phyloP scores from a whole-genome alignment of 805 yeast species.

The Metschnikowia continentalis region DNA sequence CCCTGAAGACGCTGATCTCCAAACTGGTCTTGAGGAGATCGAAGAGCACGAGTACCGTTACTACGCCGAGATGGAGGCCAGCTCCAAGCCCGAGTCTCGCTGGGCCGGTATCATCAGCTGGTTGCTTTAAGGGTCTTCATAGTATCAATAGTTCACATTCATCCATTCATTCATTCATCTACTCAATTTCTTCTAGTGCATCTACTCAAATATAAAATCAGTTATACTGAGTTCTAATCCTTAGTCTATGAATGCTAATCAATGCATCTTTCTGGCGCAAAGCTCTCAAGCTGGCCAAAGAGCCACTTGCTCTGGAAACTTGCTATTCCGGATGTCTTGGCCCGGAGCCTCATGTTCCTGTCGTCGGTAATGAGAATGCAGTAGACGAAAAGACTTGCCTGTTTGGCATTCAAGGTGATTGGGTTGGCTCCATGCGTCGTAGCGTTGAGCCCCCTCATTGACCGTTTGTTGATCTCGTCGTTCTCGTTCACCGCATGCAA shows the following conservation, averaged over 20 bases:
- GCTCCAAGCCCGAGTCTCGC: conserved; percentile 13
- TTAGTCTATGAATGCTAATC: conserved; percentile 23
- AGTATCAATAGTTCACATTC: too few species aligned
- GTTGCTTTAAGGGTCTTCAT: conserved; percentile 8
- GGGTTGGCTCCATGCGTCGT: conserved; percentile 11
- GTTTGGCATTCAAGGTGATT: conserved; percentile 27
- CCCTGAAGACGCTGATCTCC: conserved; percentile 45
- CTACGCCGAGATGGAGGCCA: conserved; percentile 33
- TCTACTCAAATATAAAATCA: too few species aligned
- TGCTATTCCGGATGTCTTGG: conserved; percentile 52
- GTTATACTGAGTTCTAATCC: not conserved
- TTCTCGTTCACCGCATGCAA: conserved; percentile 46
- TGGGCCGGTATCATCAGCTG: conserved; percentile 13
- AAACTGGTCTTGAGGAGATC: conserved; percentile 42
- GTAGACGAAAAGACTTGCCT: conserved; percentile 46
- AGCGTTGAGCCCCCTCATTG: conserved; percentile 35
- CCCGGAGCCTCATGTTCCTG: conserved; percentile 63
- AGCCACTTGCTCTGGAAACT: conserved; percentile 61
- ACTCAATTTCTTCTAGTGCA: too few species aligned
- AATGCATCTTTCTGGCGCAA: conserved; percentile 48
- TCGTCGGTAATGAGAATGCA: conserved; percentile 72
- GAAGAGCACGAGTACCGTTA: conserved; percentile 47
- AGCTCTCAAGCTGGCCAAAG: conserved; percentile 46
- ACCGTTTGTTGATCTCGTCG: conserved; percentile 37
- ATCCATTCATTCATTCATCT: too few species aligned